These are phyloP conservation scores for Talaromyces sp. DNA, from an alignment of 2,329 filamentous ascomycete species.

Conservation along the genomic window DNA sequence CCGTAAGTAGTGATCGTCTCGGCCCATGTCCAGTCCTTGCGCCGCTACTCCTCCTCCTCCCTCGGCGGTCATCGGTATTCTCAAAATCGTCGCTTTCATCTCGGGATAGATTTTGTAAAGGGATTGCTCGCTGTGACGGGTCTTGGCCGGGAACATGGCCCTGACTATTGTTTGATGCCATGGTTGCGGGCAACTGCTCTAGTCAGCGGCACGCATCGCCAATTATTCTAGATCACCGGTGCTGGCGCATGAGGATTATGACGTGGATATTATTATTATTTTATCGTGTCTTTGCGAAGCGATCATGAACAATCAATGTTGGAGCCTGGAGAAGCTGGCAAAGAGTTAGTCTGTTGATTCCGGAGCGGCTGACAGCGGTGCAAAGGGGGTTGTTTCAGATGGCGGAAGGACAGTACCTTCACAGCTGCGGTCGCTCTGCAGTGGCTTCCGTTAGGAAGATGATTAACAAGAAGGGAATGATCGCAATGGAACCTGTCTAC, in stretches of 20 bases:
- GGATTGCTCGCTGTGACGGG: constrained; percentile 57
- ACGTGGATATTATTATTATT: background rate
- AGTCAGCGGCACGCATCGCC: constrained; percentile 41
- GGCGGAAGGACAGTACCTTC: background rate
- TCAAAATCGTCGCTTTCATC: constrained; percentile 29
- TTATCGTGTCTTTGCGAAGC: background rate
- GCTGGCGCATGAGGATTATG: background rate
- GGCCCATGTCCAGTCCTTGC: constrained; percentile 36
- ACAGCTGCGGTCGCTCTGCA: background rate
- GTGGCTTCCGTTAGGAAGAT: background rate
- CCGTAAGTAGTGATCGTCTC: constrained; percentile 39
- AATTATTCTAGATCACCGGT: constrained; percentile 19
- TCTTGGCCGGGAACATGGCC: constrained; percentile 24
- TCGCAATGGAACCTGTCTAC: background rate
- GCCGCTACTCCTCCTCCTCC: constrained; percentile 32
- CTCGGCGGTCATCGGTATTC: constrained; percentile 28
- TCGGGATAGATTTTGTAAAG: constrained; percentile 61
- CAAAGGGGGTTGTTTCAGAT: background rate
- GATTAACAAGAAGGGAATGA: background rate
- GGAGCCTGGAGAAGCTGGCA: background rate
- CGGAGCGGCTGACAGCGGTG: background rate
- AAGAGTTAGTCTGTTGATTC: background rate
- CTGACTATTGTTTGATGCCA: constrained; percentile 39
- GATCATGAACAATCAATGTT: background rate
- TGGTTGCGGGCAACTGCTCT: constrained; percentile 35